Percentiles rank a stretch among this genome's conserved stretches.
These are phyloP conservation scores for Pyrenophora seminiperda DNA, from an alignment of 2,329 filamentous ascomycete species.

Conservation along the genomic window DNA sequence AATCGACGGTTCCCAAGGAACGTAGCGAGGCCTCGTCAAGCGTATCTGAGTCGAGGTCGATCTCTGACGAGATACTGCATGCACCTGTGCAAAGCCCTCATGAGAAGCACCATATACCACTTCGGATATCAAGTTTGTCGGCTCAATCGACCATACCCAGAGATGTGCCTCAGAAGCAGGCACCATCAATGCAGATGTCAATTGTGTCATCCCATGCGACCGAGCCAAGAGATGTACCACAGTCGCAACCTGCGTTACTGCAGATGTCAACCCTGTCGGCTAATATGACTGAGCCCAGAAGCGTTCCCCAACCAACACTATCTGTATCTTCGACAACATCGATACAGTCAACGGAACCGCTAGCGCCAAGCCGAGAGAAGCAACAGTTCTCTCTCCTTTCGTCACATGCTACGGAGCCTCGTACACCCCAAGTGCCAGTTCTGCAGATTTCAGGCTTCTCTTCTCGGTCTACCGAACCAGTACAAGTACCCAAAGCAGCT, in stretches of 20 bases:
- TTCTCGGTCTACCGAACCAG: slow-evolving; percentile 34
- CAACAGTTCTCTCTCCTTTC: slow-evolving; percentile 23
- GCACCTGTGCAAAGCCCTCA: neutral
- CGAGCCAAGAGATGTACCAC: slow-evolving; percentile 20
- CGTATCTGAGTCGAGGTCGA: slow-evolving; percentile 1
- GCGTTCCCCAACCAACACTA: slow-evolving; percentile 19
- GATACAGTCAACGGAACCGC: slow-evolving; percentile 27
- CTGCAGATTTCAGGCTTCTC: slow-evolving; percentile 31
- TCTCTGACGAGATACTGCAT: neutral
- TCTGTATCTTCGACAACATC: slow-evolving; percentile 31
- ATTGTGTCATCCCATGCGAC: slow-evolving; percentile 20
- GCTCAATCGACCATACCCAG: slow-evolving; percentile 22
- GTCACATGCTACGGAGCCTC: slow-evolving; percentile 25
- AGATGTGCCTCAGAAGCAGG: slow-evolving; percentile 15
- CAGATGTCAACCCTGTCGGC: slow-evolving; percentile 35
- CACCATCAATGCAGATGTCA: slow-evolving; percentile 19
- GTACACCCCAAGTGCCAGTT: slow-evolving; percentile 17
- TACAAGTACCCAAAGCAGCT: slow-evolving; percentile 14
- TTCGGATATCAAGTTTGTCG: slow-evolving; percentile 19
- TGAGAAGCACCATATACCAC: slow-evolving; percentile 2
- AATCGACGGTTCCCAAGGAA: slow-evolving; percentile 32
- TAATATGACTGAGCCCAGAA: slow-evolving; percentile 35
- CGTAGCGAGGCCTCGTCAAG: slow-evolving; percentile 1
- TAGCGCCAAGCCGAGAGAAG: slow-evolving; percentile 8
- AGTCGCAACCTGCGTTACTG: slow-evolving; percentile 18